Base-by-base conservation (phyloP, 1,139 yeast species). In the Lodderomyces pseudojiufengensis region DNA sequence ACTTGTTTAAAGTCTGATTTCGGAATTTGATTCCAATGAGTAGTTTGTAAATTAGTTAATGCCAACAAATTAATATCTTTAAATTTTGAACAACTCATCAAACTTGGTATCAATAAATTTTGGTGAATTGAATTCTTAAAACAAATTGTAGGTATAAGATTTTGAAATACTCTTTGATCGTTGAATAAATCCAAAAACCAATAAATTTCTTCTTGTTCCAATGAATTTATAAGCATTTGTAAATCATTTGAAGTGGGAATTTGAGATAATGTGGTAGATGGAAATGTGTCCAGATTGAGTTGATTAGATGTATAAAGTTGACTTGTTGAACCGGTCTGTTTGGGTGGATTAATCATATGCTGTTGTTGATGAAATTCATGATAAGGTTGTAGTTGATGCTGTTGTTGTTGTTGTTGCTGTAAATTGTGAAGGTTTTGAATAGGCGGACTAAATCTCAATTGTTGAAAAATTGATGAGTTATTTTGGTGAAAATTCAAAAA, bases 171-270 rank as follows among this genome's bases (percentile, higher is more conserved):
- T 32, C 50, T 45, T 31, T 63, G 41, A 16, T 63, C 73, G 37
- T 68, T 68, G 39, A 66, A 63, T 20, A 65, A 46, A 45, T 69
- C 75, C 11, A 68, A 51, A 8, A 67, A 38, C 71, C 71, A 65
- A 44, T 58, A 59, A 40, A 62, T 64, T 36, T 57, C 58, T 37
- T 66, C 68, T 11, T 46, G n/a, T n/a, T n/a, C n/a, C n/a, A n/a
- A n/a, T n/a, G n/a, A n/a, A n/a, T n/a, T n/a, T n/a, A n/a, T n/a
- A n/a, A n/a, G n/a, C n/a, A n/a, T 43, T 10, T 24, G 23, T 12
- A 29, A 31, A 18, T 5, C 32, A 32, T 32, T 33, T 10, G 14
- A 11, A 14, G 13, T 13, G 29, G 4, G 29, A 5, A 27, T 4
- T 27, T 15, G 11, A 10, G 8, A 11, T n/a, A 5, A 29, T 21